phyloP scores from a whole-genome alignment of 2,329 filamentous ascomycete species.

The Talaromyces sp. region DNA sequence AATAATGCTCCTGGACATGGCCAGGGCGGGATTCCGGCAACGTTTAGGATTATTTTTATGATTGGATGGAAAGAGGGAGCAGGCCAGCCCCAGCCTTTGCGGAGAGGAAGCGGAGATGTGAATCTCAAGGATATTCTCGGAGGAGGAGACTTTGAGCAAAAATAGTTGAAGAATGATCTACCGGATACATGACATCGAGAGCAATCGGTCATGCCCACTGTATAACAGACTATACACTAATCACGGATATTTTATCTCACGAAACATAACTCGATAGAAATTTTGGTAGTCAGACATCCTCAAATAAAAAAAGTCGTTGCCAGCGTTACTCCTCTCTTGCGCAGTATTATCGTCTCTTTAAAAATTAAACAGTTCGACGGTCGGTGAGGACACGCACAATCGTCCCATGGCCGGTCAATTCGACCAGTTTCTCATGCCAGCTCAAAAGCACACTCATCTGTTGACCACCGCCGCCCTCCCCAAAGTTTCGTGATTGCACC shows the following conservation, averaged over 20 bases:
- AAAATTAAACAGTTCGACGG: constrained; percentile 71
- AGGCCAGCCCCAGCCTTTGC: constrained; percentile 71
- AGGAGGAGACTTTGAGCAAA: constrained; percentile 32
- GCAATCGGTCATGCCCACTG: not conserved
- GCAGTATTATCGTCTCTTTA: too few species aligned
- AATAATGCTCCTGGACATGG: not conserved
- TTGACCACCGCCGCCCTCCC: constrained; percentile 67
- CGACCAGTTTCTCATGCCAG: constrained; percentile 98
- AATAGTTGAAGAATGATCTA: not conserved
- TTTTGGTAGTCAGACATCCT: constrained; percentile 3
- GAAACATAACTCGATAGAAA: not conserved
- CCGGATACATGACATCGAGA: not conserved
- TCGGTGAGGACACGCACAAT: constrained; percentile 96
- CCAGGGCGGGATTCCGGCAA: constrained; percentile 70
- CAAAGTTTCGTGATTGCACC: constrained; percentile 54
- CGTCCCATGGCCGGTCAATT: constrained; percentile 85
- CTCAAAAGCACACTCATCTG: constrained; percentile 95
- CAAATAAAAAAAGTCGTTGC: constrained; percentile 3
- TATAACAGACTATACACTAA: not conserved
- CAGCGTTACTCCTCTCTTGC: not conserved
- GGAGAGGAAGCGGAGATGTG: constrained; percentile 77
- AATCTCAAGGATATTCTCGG: constrained; percentile 79
- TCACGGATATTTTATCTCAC: not conserved
- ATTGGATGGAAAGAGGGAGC: constrained; percentile 92
- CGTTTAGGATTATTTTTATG: constrained; percentile 95